phyloP scores from a whole-genome alignment of 805 yeast genomes.

The Candida nonsorbophila region DNA sequence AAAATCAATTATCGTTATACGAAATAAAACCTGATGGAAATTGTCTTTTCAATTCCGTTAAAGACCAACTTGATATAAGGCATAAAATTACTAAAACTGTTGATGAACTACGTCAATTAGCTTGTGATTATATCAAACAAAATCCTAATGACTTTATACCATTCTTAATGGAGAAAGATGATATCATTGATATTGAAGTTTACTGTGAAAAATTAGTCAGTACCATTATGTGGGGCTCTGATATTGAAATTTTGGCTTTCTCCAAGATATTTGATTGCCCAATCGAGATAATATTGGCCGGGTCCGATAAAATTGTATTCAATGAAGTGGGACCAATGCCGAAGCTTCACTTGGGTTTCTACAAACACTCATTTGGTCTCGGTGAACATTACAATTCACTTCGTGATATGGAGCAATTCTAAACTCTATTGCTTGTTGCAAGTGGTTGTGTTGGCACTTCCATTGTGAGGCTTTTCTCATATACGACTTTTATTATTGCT shows the following conservation, averaged over 20 bases:
- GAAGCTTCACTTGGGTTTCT: constrained; percentile 69
- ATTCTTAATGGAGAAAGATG: constrained; percentile 70
- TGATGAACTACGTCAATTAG: constrained; percentile 53
- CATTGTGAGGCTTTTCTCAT: too few species aligned
- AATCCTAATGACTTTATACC: constrained; percentile 74
- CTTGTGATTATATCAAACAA: constrained; percentile 61
- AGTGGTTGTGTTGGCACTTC: too few species aligned
- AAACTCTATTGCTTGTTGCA: neutral
- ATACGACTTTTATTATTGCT: too few species aligned
- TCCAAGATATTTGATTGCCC: constrained; percentile 68
- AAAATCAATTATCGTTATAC: constrained; percentile 45
- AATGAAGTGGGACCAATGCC: constrained; percentile 49
- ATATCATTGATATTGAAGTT: constrained; percentile 58
- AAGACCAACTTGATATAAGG: constrained; percentile 66
- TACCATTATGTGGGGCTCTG: constrained; percentile 97
- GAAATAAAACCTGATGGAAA: constrained; percentile 92
- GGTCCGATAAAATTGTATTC: constrained; percentile 59
- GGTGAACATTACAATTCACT: constrained; percentile 94
- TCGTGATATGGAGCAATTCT: constrained; percentile 10
- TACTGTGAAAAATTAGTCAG: constrained; percentile 63
- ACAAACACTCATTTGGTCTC: constrained; percentile 77
- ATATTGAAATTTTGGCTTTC: constrained; percentile 81
- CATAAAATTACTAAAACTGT: constrained; percentile 32
- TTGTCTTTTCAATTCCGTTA: constrained; percentile 81
- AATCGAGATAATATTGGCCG: constrained; percentile 73